phyloP scores from a whole-genome alignment of 176 grass and related monocot genomes.

The Oryza glumipatula region DNA sequence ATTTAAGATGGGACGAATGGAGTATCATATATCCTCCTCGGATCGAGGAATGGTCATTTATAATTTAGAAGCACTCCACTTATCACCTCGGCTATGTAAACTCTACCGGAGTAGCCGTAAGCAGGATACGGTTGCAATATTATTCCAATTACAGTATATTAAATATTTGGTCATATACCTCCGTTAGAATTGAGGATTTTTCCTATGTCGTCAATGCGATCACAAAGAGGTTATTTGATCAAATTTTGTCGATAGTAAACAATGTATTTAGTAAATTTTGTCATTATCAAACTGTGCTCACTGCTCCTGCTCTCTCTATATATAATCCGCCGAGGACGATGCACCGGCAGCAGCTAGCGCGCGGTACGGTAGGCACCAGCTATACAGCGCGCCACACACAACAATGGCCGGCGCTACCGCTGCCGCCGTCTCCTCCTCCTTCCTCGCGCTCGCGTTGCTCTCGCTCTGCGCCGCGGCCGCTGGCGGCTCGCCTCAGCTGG shows the following conservation, averaged over 20 bases:
- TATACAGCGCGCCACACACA: constrained; percentile 14
- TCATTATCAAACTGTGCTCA: too few relatives aligned
- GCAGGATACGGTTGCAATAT: background rate
- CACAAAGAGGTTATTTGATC: too few relatives aligned
- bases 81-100: background rate
- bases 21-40: background rate
- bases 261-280: too few relatives aligned
- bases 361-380: background rate
- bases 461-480: background rate
- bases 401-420: constrained; percentile 12
- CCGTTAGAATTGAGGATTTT: too few relatives aligned
- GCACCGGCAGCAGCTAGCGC: constrained; percentile 10
- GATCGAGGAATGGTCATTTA: background rate
- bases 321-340: constrained; percentile 1
- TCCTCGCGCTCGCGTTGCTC: constrained; percentile 19
- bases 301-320: background rate
- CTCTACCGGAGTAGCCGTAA: background rate
- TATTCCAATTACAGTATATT: too few relatives aligned
- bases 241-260: too few relatives aligned
- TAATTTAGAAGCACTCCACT: background rate
- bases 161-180: too few relatives aligned
- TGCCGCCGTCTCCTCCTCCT: background rate
- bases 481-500: constrained; percentile 15
- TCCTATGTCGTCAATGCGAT: too few relatives aligned
- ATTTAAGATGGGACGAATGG: too few relatives aligned